Conservation (phyloP, 257 asterid species). For the Nicotiana undulata region DNA sequence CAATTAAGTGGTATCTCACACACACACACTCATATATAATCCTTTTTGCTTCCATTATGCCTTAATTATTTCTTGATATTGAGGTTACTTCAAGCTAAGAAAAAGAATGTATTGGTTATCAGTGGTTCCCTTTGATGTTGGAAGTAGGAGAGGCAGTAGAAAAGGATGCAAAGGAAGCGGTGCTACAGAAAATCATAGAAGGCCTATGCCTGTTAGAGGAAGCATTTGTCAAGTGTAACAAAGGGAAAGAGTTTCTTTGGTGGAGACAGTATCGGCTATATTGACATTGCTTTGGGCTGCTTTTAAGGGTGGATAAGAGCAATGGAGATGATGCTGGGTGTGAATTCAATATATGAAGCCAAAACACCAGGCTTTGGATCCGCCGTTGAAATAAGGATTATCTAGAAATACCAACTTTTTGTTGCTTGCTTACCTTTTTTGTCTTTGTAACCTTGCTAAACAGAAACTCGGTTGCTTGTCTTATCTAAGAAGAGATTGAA, state of each 20-base stretch:
- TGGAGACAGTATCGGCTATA: slow-evolving; percentile 9
- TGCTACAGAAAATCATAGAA: background rate
- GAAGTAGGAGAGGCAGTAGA: slow-evolving; percentile 1
- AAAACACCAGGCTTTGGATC: background rate
- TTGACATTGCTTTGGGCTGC: slow-evolving; percentile 9
- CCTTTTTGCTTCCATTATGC: background rate
- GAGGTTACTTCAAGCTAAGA: background rate
- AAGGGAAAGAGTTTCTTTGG: slow-evolving; percentile 13
- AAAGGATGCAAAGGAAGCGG: background rate
- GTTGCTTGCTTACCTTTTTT: background rate
- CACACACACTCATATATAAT: no score
- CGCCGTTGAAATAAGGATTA: background rate
- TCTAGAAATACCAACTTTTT: background rate
- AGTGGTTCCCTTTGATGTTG: slow-evolving; percentile 22
- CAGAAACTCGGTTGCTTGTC: no score
- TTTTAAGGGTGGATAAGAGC: slow-evolving; percentile 7
- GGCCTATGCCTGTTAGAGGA: background rate
- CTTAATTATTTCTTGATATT: background rate
- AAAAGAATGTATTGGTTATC: background rate
- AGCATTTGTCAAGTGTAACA: slow-evolving; percentile 4
- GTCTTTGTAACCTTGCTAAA: no score
- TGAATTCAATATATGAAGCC: background rate
- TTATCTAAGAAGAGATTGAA: no score
- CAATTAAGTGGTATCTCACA: no score
- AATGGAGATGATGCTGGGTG: background rate